Percentiles rank a stretch among this genome's conserved stretches.
phyloP scores from a whole-genome alignment of 257 asterid species.

The Solanum virginianum region DNA sequence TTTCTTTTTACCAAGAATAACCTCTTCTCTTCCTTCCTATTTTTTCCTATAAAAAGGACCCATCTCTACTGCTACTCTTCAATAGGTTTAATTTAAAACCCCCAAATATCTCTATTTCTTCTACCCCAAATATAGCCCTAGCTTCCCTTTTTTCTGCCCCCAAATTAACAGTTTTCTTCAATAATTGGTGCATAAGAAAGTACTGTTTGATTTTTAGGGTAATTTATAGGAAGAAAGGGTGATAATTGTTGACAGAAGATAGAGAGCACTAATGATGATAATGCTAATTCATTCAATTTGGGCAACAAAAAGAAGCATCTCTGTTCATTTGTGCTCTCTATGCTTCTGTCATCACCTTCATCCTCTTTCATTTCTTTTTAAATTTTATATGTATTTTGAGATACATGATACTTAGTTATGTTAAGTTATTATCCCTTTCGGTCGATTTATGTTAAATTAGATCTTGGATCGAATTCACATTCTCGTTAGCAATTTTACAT shows the following conservation, averaged over 20 bases:
- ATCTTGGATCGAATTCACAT: not conserved
- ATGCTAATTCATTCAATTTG: not conserved
- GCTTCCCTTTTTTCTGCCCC: not conserved
- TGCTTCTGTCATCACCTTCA: slow-evolving; percentile 10
- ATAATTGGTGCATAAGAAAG: not conserved
- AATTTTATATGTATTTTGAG: too few relatives aligned
- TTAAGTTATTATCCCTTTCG: too few relatives aligned
- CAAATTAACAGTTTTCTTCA: too few relatives aligned
- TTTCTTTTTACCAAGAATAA: not conserved
- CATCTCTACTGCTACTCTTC: not conserved
- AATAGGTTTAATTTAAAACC: not conserved
- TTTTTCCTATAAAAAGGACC: not conserved
- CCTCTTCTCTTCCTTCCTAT: not conserved
- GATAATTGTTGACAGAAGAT: slow-evolving; percentile 11
- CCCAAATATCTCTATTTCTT: not conserved
- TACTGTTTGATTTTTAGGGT: not conserved
- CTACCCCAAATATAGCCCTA: not conserved
- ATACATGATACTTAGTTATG: too few relatives aligned
- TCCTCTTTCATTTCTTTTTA: not conserved
- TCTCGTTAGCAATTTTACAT: too few relatives aligned
- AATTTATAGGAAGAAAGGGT: not conserved
- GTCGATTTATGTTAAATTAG: too few relatives aligned
- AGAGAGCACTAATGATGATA: slow-evolving; percentile 13
- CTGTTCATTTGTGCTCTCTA: slow-evolving; percentile 11
- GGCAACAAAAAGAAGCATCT: not conserved